Evolutionary conservation across 78 protist genomes (phyloP).

Genomic region (Dictyostelium discoideum): dicty_2.7 NC_007088.5:4667501-4668000

Average conservation of each 20-base stretch:
- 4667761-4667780: conserved; percentile 14
- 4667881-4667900: neutral
- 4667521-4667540: too few relatives aligned
- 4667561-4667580: too few relatives aligned
- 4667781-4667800: conserved; percentile 4
- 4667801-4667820: neutral
- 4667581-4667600: too few relatives aligned
- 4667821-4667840: neutral
- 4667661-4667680: neutral
- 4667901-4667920: neutral
- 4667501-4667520: too few relatives aligned
- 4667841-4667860: neutral
- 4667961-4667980: conserved; percentile 26
- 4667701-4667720: neutral
- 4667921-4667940: neutral
- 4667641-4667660: neutral
- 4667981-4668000: conserved; percentile 9
- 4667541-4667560: too few relatives aligned
- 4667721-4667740: neutral
- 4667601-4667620: neutral
- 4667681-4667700: neutral
- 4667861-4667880: neutral
- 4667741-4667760: neutral
- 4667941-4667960: conserved; percentile 35
- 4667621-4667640: neutral